These are phyloP conservation scores for Agaricus bisporus DNA, from an alignment of 768 basidiomycete genomes.

Conservation along the genomic window DNA sequence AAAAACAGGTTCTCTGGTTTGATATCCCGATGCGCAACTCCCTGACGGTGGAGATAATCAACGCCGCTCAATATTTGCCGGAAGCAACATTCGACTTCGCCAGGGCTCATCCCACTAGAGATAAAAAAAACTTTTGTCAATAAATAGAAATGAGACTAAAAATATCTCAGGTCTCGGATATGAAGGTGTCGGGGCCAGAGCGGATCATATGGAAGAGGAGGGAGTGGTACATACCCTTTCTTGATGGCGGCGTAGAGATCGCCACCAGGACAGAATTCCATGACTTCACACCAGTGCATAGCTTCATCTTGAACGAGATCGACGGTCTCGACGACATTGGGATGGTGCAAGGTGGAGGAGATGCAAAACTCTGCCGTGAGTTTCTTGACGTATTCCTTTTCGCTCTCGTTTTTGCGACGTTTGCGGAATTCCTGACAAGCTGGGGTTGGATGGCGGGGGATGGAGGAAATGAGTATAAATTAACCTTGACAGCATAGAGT, in stretches of 20 bases:
- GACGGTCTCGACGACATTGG: slow-evolving; percentile 96
- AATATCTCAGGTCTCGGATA: slow-evolving; percentile 7
- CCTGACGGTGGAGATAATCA: slow-evolving; percentile 89
- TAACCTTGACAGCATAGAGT: slow-evolving; percentile 94
- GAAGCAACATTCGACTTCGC: slow-evolving; percentile 96
- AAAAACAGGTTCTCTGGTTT: slow-evolving; percentile 98
- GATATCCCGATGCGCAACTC: slow-evolving; percentile 96
- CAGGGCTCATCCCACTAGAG: slow-evolving; percentile 64
- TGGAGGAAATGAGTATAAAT: slow-evolving; percentile 4
- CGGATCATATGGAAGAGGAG: not conserved
- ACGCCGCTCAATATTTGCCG: slow-evolving; percentile 91
- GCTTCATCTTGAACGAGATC: slow-evolving; percentile 98
- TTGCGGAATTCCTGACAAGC: slow-evolving; percentile 89
- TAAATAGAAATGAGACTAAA: not conserved
- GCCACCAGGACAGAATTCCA: slow-evolving; percentile 99
- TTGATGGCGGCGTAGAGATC: slow-evolving; percentile 99
- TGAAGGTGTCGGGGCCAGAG: not conserved
- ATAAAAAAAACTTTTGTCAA: slow-evolving; percentile 2
- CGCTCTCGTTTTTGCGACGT: slow-evolving; percentile 94
- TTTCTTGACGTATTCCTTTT: slow-evolving; percentile 99
- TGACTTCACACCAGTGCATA: slow-evolving; percentile 98
- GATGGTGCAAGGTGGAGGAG: slow-evolving; percentile 89
- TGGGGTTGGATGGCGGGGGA: slow-evolving; percentile 2
- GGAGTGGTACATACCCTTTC: slow-evolving; percentile 55
- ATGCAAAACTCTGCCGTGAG: slow-evolving; percentile 99